Conservation (phyloP, 1,139 yeast genomes). For the Saccharomyces hybrid region DNA sequence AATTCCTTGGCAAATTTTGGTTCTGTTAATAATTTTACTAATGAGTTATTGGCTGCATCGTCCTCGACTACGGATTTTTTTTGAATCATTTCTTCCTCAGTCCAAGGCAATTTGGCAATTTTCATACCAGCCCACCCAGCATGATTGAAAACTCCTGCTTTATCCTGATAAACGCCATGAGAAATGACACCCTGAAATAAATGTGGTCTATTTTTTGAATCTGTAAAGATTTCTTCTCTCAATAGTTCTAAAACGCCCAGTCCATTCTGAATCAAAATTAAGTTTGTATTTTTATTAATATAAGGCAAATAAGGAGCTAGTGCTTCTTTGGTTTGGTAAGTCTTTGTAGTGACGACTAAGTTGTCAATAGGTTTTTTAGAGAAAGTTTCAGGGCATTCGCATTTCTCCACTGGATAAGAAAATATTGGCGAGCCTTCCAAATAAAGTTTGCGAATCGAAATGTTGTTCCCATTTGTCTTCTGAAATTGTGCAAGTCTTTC, state of each 20-base stretch:
- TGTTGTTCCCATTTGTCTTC: conserved; percentile 19
- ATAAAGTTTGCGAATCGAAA: conserved; percentile 29
- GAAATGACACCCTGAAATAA: conserved; percentile 68
- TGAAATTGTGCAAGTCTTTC: conserved; percentile 27
- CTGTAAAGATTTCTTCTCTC: conserved; percentile 51
- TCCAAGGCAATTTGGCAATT: conserved; percentile 40
- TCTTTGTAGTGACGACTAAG: conserved; percentile 60
- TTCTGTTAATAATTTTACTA: conserved; percentile 27
- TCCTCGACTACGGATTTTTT: conserved; percentile 9
- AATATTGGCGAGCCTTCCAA: conserved; percentile 12
- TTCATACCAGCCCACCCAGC: conserved; percentile 59
- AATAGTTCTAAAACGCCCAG: conserved; percentile 64
- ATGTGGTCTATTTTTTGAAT: conserved; percentile 40
- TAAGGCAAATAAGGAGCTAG: conserved; percentile 42
- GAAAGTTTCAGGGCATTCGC: conserved; percentile 27
- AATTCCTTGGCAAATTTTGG: conserved; percentile 30
- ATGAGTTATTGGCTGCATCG: conserved; percentile 15
- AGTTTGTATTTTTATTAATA: conserved; percentile 45
- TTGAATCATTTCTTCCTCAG: conserved; percentile 21
- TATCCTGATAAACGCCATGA: conserved; percentile 58
- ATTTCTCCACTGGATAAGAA: conserved; percentile 16
- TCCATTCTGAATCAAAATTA: conserved; percentile 79
- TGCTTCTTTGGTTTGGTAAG: conserved; percentile 47
- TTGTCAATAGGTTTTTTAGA: conserved; percentile 38
- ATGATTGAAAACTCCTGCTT: conserved; percentile 41